phyloP scores from a whole-genome alignment of 2,329 filamentous ascomycete species.

The Fusarium sterilihyphosum region DNA sequence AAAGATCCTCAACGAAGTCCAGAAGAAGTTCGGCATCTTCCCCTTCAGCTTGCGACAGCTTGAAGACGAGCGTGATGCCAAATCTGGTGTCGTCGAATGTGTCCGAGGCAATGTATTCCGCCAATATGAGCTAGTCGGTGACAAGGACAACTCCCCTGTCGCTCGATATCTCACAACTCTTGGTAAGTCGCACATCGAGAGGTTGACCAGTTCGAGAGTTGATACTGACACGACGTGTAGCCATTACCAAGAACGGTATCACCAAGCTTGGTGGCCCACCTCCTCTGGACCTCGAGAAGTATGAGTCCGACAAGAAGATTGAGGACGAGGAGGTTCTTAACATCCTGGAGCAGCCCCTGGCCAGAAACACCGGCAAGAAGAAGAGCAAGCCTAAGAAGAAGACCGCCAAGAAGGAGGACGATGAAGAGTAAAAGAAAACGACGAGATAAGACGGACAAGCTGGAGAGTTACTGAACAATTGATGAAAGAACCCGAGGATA shows the following conservation, averaged over 20 bases:
- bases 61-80: slow-evolving; percentile 96
- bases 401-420: slow-evolving; percentile 61
- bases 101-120: slow-evolving; percentile 92
- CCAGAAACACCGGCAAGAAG: slow-evolving; percentile 89
- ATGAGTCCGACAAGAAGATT: slow-evolving; percentile 98
- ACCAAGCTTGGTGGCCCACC: slow-evolving; percentile 84
- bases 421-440: slow-evolving; percentile 44
- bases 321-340: slow-evolving; percentile 94
- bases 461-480: slow-evolving; percentile 26
- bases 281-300: slow-evolving; percentile 79
- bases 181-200: slow-evolving; percentile 70
- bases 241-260: slow-evolving; percentile 97
- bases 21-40: slow-evolving; percentile 97
- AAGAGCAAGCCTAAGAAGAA: slow-evolving; percentile 88
- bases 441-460: slow-evolving; percentile 20
- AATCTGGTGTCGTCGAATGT: slow-evolving; percentile 94
- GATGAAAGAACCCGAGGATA: slow-evolving; percentile 22
- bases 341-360: slow-evolving; percentile 88
- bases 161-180: slow-evolving; percentile 90
- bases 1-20: slow-evolving; percentile 91
- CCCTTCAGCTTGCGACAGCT: slow-evolving; percentile 97
- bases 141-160: slow-evolving; percentile 88
- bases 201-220: background rate
- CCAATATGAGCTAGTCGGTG: slow-evolving; percentile 95
- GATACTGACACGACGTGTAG: slow-evolving; percentile 56